Conservation (phyloP, 257 asterid genomes). For the Primulina tabacum region DNA sequence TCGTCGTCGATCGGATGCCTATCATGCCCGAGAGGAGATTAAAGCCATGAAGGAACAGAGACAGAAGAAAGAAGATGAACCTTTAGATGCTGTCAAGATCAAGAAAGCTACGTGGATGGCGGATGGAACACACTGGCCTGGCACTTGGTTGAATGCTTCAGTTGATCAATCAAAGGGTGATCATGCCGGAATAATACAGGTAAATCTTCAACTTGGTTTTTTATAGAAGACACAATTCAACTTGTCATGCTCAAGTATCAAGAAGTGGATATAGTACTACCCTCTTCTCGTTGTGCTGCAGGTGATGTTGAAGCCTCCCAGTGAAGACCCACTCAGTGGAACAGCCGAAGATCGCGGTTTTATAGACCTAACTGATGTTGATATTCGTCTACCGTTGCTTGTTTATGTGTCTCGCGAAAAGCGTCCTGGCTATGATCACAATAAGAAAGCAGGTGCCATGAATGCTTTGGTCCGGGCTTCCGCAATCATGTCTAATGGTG, state of each 20-base stretch:
- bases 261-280: not conserved
- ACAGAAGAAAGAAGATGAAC: conserved; percentile 41
- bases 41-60: conserved; percentile 52
- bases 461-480: conserved; percentile 71
- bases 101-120: conserved; percentile 76
- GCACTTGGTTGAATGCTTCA: conserved; percentile 51
- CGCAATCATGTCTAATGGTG: conserved; percentile 68
- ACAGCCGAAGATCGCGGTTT: conserved; percentile 33
- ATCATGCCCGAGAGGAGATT: conserved; percentile 59
- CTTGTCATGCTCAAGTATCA: not conserved
- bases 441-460: conserved; percentile 75
- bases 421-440: conserved; percentile 67
- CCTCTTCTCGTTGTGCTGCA: conserved; percentile 20
- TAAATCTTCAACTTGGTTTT: not conserved
- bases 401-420: conserved; percentile 67
- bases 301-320: conserved; percentile 75
- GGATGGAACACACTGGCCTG: conserved; percentile 76
- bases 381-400: conserved; percentile 62
- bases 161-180: conserved; percentile 52
- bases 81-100: conserved; percentile 44
- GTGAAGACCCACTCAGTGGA: conserved; percentile 53
- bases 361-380: conserved; percentile 44
- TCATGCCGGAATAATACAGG: conserved; percentile 72
- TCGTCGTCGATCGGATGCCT: conserved; percentile 61
- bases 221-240: not conserved